Evolutionary conservation across 768 basidiomycete species (phyloP).

Genomic region (Coprinopsis cinerea): DNA sequence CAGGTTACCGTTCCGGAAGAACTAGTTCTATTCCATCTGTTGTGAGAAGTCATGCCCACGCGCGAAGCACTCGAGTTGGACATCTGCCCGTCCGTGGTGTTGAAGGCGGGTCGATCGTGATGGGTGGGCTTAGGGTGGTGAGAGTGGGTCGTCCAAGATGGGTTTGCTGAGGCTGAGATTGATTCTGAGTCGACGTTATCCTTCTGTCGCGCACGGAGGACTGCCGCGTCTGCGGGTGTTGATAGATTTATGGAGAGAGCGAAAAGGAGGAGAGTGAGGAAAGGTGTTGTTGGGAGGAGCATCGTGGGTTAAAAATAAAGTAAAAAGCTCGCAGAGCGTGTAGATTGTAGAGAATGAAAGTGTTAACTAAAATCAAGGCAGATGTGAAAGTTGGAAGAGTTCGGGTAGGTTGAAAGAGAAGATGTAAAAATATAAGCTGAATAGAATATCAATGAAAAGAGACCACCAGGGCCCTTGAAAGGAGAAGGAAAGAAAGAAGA

Average conservation of each 20-base stretch:
- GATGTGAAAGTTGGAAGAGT: background rate
- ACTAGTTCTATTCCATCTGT: too few species aligned
- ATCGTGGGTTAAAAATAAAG: background rate
- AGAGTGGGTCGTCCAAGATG: background rate
- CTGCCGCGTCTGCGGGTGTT: background rate
- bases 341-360: too few species aligned
- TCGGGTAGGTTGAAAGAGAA: background rate
- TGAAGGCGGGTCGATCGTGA: slow-evolving; percentile 4
- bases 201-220: background rate
- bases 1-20: too few species aligned
- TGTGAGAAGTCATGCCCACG: slow-evolving; percentile 1
- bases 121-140: slow-evolving; percentile 1
- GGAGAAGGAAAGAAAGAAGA: background rate
- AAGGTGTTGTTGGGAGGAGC: background rate
- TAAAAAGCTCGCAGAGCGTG: background rate
- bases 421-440: slow-evolving; percentile 1
- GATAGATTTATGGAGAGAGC: background rate
- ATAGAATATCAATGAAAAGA: slow-evolving; percentile 1
- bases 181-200: background rate
- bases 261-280: slow-evolving; percentile 8
- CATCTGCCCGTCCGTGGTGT: slow-evolving; percentile 2
- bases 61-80: slow-evolving; percentile 1
- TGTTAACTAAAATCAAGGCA: slow-evolving; percentile 4
- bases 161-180: too few species aligned
- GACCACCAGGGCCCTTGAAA: slow-evolving; percentile 13